These are phyloP conservation scores for Rehmannia glutinosa DNA, from an alignment of 257 asterid species.

Conservation along the genomic window DNA sequence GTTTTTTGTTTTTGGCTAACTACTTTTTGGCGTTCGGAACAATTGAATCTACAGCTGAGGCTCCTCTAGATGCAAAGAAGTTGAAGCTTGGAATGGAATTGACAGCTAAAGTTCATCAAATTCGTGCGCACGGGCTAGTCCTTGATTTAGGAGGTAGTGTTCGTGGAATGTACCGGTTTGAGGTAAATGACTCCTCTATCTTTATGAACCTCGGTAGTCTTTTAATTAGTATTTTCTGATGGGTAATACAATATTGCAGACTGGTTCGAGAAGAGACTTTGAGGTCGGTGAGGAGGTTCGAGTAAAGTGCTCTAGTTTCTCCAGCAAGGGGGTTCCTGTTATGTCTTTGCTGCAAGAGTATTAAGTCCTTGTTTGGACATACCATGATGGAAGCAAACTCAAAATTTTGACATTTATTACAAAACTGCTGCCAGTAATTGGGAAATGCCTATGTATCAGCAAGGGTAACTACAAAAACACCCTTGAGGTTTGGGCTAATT, in stretches of 20 bases:
- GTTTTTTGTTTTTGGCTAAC: background rate
- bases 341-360: constrained; percentile 49
- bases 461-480: too few relatives aligned
- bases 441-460: too few relatives aligned
- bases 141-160: constrained; percentile 81
- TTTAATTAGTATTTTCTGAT: background rate
- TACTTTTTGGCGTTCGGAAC: constrained; percentile 7
- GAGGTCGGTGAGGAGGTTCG: constrained; percentile 63
- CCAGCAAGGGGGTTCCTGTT: constrained; percentile 84
- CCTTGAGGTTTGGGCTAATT: too few relatives aligned
- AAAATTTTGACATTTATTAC: background rate
- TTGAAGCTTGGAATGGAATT: constrained; percentile 73
- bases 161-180: constrained; percentile 84
- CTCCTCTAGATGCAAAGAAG: constrained; percentile 45
- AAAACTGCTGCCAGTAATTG: too few relatives aligned
- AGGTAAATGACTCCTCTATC: constrained; percentile 44
- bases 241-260: constrained; percentile 32
- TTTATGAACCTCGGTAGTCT: background rate
- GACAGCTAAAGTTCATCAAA: constrained; percentile 75
- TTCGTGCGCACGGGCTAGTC: constrained; percentile 84
- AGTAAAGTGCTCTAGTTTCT: constrained; percentile 76
- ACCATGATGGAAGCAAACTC: background rate
- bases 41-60: constrained; percentile 26
- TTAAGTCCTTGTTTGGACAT: constrained; percentile 9
- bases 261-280: constrained; percentile 41